phyloP scores from a whole-genome alignment of 1,284 basidiomycete genomes.

The Irpex lacteus region DNA sequence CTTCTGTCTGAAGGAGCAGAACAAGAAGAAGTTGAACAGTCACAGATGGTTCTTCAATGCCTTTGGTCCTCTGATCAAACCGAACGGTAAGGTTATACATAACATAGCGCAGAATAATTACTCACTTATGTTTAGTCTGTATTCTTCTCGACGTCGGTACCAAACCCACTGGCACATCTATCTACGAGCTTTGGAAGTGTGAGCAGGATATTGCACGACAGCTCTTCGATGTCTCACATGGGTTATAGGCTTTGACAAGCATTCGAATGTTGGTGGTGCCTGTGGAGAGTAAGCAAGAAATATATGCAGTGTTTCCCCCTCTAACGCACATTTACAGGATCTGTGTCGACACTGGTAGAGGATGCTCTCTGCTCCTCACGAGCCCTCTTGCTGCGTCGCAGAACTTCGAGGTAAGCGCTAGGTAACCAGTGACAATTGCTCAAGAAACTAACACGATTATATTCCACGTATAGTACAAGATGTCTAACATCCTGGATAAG shows the following conservation, averaged over 20 bases:
- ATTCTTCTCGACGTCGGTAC: conserved; percentile 91
- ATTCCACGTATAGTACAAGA: conserved; percentile 62
- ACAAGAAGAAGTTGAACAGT: conserved; percentile 93
- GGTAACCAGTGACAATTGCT: background rate
- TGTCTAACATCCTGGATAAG: conserved; percentile 93
- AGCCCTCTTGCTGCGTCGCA: conserved; percentile 90
- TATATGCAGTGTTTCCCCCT: too few relatives aligned
- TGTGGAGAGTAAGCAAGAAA: conserved; percentile 77
- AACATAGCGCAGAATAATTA: background rate
- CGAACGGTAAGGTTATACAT: conserved; percentile 53
- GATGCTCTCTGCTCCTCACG: conserved; percentile 75
- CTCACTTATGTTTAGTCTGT: conserved; percentile 54
- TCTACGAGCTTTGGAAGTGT: conserved; percentile 96
- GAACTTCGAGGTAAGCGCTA: conserved; percentile 71
- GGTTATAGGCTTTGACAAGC: conserved; percentile 78
- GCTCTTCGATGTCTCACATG: conserved; percentile 11
- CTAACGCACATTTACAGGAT: conserved; percentile 45
- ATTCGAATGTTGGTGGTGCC: conserved; percentile 89
- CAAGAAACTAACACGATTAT: conserved; percentile 1
- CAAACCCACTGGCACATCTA: conserved; percentile 89
- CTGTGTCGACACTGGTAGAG: conserved; percentile 79
- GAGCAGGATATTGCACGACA: conserved; percentile 16
- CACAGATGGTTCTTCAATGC: conserved; percentile 99
- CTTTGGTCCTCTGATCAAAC: conserved; percentile 84
- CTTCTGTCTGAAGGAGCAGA: conserved; percentile 94